Conservation (phyloP, 768 basidiomycete genomes). For the Cystobasidium tubakii region DNA sequence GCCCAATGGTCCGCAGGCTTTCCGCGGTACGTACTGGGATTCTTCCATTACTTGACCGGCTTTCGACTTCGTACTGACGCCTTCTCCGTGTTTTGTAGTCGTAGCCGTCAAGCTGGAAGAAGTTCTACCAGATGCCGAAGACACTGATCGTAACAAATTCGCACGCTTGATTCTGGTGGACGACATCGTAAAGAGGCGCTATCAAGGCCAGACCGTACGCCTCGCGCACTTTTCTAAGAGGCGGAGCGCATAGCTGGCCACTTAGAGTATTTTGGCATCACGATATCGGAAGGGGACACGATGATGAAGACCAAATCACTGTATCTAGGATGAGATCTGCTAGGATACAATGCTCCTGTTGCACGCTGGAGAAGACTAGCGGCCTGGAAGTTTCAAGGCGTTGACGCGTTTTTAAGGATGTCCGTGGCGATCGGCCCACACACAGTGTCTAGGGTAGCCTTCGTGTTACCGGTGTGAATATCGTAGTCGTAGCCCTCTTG, state of each 20-base stretch:
- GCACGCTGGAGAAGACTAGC: too few species aligned
- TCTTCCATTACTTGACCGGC: background rate
- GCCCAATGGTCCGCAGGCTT: background rate
- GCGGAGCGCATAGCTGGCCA: background rate
- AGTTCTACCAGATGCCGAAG: background rate
- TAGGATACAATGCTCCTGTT: too few species aligned
- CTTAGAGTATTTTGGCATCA: background rate
- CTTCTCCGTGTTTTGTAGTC: background rate
- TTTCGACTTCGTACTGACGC: background rate
- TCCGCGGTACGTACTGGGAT: background rate
- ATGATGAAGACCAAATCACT: background rate
- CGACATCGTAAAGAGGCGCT: background rate
- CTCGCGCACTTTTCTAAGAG: background rate
- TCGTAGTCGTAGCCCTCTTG: conserved; percentile 8
- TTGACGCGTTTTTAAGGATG: too few species aligned
- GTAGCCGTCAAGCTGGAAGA: conserved; percentile 8
- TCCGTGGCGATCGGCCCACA: background rate
- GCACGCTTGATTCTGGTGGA: background rate
- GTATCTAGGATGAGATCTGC: background rate
- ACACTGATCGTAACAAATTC: background rate
- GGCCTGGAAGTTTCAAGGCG: too few species aligned
- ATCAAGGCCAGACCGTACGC: background rate
- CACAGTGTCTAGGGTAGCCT: background rate
- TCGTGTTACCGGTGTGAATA: background rate
- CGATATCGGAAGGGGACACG: background rate